phyloP scores from a whole-genome alignment of 371 early-diverging fungal species.

The Mucor ambiguus region DNA sequence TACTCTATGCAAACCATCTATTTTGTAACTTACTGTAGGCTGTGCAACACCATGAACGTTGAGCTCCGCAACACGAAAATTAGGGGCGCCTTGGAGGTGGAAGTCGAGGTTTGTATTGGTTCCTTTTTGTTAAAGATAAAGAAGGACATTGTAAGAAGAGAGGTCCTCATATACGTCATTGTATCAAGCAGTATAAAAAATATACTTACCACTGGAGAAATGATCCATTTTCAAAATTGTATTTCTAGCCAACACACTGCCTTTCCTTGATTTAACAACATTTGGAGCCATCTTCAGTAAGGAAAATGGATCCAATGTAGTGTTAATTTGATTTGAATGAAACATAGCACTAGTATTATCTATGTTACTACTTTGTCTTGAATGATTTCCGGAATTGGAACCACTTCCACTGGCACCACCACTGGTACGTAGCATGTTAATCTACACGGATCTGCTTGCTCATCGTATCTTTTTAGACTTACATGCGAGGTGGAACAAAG shows the following conservation, averaged over 20 bases:
- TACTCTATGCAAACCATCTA: neutral
- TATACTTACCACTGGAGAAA: constrained; percentile 55
- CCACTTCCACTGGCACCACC: constrained; percentile 11
- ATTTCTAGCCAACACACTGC: constrained; percentile 62
- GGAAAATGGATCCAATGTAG: constrained; percentile 22
- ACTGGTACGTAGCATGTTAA: neutral
- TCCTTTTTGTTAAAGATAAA: constrained; percentile 28
- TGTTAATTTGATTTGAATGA: constrained; percentile 9
- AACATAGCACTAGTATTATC: neutral
- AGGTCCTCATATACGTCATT: neutral
- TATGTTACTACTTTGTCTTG: constrained; percentile 21
- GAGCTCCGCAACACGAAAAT: constrained; percentile 67
- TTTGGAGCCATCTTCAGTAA: constrained; percentile 39
- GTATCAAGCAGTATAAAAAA: neutral
- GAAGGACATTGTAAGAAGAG: neutral
- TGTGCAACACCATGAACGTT: constrained; percentile 75
- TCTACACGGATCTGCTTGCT: neutral
- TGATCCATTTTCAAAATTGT: constrained; percentile 72
- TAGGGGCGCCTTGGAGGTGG: constrained; percentile 72
- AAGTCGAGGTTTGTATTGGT: constrained; percentile 63
- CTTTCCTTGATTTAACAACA: constrained; percentile 49
- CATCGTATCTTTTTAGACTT: neutral
- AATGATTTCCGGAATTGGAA: constrained; percentile 12
- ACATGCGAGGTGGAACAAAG: constrained; percentile 36
- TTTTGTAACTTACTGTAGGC: constrained; percentile 51